A percentile compares a stretch with the other conserved stretches of the same genome.
phyloP scores from a whole-genome alignment of 225 moss, liverwort and hornwort species.

The Sphagnum contortum region DNA sequence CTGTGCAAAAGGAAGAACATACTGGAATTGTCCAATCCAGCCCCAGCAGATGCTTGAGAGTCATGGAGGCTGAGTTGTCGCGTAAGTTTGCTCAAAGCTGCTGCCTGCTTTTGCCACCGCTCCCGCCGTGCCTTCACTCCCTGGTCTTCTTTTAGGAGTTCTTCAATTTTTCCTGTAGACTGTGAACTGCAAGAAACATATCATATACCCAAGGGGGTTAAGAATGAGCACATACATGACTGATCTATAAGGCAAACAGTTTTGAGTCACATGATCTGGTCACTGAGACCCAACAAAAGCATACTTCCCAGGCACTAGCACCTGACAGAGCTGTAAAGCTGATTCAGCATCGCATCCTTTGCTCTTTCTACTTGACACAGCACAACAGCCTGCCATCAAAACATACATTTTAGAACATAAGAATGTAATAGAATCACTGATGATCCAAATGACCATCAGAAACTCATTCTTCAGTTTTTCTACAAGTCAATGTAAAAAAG shows the following conservation, averaged over 20 bases:
- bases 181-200: conserved; percentile 21
- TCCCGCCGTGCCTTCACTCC: conserved; percentile 55
- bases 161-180: conserved; percentile 50
- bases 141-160: conserved; percentile 58
- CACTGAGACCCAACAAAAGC: too few species aligned
- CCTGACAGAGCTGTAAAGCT: conserved; percentile 64
- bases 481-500: too few species aligned
- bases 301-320: conserved; percentile 1
- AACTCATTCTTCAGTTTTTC: too few species aligned
- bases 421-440: too few species aligned
- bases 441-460: too few species aligned
- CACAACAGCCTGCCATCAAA: conserved; percentile 39
- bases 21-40: conserved; percentile 36
- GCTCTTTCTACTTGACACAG: conserved; percentile 67
- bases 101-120: conserved; percentile 46
- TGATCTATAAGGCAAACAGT: background rate
- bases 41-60: conserved; percentile 23
- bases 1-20: conserved; percentile 24
- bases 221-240: background rate
- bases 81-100: conserved; percentile 46
- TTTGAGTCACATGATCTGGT: too few species aligned
- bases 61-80: conserved; percentile 60
- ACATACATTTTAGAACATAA: background rate
- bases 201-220: background rate
- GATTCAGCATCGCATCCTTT: conserved; percentile 63